A percentile compares a stretch with the other conserved stretches of the same genome.
Evolutionary conservation across 2,329 filamentous ascomycete genomes (phyloP).

Genomic region (Fusarium gaditjirri): DNA sequence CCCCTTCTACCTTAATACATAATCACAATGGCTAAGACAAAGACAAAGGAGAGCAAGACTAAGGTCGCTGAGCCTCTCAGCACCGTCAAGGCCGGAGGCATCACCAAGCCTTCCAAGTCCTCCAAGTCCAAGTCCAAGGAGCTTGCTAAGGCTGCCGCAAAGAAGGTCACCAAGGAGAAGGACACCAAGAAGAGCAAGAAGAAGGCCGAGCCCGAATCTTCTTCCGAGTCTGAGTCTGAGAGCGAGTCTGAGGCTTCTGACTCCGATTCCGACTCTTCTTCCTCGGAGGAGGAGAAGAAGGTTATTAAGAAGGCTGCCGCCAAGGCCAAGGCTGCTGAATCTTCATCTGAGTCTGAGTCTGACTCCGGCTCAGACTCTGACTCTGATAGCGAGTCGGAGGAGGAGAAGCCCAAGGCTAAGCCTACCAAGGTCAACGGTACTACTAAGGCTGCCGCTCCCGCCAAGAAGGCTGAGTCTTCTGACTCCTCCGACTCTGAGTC

Average conservation of each 20-base stretch:
- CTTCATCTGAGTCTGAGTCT: slow-evolving; percentile 48
- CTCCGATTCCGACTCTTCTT: slow-evolving; percentile 49
- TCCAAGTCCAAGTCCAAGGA: slow-evolving; percentile 75
- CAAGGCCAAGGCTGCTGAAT: slow-evolving; percentile 47
- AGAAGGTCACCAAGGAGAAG: slow-evolving; percentile 59
- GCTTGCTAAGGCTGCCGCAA: slow-evolving; percentile 69
- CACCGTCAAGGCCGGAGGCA: slow-evolving; percentile 71
- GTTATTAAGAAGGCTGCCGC: slow-evolving; percentile 50
- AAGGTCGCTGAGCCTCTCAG: slow-evolving; percentile 63
- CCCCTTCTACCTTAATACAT: slow-evolving; percentile 32
- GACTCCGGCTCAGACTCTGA: slow-evolving; percentile 50
- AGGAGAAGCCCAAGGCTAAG: slow-evolving; percentile 50
- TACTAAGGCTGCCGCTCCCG: slow-evolving; percentile 37
- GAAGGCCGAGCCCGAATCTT: slow-evolving; percentile 55
- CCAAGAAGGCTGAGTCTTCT: slow-evolving; percentile 42
- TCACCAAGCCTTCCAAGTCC: slow-evolving; percentile 73
- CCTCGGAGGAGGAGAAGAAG: slow-evolving; percentile 52
- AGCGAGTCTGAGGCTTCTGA: slow-evolving; percentile 54
- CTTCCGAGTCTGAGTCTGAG: slow-evolving; percentile 52
- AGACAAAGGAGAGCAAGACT: slow-evolving; percentile 65
- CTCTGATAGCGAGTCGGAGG: slow-evolving; percentile 48
- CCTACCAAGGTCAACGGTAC: slow-evolving; percentile 44
- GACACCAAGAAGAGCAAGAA: slow-evolving; percentile 63
- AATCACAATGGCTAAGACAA: slow-evolving; percentile 72
- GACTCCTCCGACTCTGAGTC: slow-evolving; percentile 44